phyloP scores from a whole-genome alignment of 2,329 filamentous ascomycete genomes.

The Berkeleyomyces basicola region DNA sequence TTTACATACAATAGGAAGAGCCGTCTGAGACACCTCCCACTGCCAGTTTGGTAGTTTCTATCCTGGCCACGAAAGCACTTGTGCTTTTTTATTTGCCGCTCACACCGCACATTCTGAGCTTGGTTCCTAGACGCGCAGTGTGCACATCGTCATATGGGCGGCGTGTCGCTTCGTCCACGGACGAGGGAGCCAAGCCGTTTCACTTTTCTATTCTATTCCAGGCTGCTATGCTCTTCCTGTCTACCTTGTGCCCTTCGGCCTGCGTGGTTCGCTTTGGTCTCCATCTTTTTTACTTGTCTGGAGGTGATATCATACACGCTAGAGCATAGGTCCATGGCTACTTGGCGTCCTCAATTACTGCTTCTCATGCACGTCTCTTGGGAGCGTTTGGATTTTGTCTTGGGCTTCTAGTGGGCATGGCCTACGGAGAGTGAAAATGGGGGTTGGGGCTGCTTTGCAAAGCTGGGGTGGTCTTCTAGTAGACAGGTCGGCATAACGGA shows the following conservation, averaged over 20 bases:
- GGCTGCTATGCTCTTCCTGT: not conserved
- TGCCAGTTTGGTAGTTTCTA: constrained; percentile 15
- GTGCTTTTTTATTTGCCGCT: constrained; percentile 12
- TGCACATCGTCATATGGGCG: constrained; percentile 22
- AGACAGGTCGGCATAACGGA: not conserved
- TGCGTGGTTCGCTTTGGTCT: not conserved
- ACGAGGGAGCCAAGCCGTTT: constrained; percentile 1
- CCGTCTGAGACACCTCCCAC: constrained; percentile 23
- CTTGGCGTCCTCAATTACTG: constrained; percentile 1
- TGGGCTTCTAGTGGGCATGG: not conserved
- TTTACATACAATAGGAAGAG: constrained; percentile 24
- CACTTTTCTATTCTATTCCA: not conserved
- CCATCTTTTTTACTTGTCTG: not conserved
- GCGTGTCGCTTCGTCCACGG: constrained; percentile 2
- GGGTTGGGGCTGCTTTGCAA: not conserved
- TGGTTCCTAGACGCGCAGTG: constrained; percentile 15
- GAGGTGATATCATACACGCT: not conserved
- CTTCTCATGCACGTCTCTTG: constrained; percentile 7
- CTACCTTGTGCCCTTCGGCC: too few species aligned
- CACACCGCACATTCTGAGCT: constrained; percentile 9
- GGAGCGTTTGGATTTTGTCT: not conserved
- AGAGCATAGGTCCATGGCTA: not conserved
- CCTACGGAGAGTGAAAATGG: not conserved
- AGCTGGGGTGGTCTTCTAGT: not conserved
- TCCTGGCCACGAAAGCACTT: constrained; percentile 14